Base-by-base conservation (phyloP, 768 basidiomycete genomes). In the Lactifluus piperatus region DNA sequence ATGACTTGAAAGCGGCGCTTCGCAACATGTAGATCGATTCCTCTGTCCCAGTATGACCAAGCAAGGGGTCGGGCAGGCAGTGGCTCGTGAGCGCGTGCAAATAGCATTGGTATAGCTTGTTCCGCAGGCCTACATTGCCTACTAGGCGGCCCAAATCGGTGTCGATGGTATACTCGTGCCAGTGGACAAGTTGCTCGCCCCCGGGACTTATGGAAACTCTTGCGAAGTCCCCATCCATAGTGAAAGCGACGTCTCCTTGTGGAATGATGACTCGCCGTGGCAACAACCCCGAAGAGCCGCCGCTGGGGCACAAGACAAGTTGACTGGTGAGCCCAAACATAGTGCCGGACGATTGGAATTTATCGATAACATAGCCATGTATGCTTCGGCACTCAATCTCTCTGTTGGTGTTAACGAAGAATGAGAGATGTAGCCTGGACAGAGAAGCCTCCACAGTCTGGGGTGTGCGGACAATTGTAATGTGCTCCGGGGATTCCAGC, bases 31-130 rank as follows among this genome's bases (percentile, higher is more conserved):
- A 64, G 22, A 79, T 61, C 1, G 78, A 77, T 51, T 79, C 72
- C 39, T 77, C 73, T 0, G 74, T 73, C 3, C 79, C 79, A 0
- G 75, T 76, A 16, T 73, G 73, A n/a, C 64, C 64, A 0, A 74
- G 76, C 20, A 81, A 68, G 2, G 76, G 76, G 66, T 81, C 79
- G 7, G 71, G 68, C 6, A 75, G 65, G 44, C 71, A 72, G 45
- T 74, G 71, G 14, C 74, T 74, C 4, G 73, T 79, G 1, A 78
- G 51, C n/a, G 76, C 75, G 44, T 81, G 80, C n/a, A 81, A 68
- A 53, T 77, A 76, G 3, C 73, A 68, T 44, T 70, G 70, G 55
- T 70, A 77, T 7, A 79, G 67, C 37, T 64, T 65, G 55, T 67
- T 71, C 0, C 62, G 62, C 37, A 74, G 51, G 34, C 62, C 70